Percentiles rank a stretch among this genome's conserved stretches.
phyloP scores from a whole-genome alignment of 129 eudicot genomes.

The Glebionis coronaria region DNA sequence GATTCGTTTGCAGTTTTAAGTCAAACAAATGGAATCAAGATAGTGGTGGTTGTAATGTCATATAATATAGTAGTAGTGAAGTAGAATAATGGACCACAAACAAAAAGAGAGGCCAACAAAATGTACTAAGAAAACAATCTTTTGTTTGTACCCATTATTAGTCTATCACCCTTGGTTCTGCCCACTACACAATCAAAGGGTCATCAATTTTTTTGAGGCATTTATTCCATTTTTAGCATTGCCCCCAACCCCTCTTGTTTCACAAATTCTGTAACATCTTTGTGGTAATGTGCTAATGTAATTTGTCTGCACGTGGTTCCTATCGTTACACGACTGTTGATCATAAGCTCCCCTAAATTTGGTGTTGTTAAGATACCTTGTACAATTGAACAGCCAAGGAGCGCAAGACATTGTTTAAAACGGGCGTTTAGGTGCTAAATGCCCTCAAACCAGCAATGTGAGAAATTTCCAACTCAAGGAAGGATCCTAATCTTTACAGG shows the following conservation, averaged over 20 bases:
- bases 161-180: neutral
- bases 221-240: slow-evolving; percentile 24
- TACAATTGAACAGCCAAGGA: too few species aligned
- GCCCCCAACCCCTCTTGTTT: slow-evolving; percentile 17
- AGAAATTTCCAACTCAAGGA: too few species aligned
- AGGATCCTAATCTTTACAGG: too few species aligned
- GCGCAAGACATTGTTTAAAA: too few species aligned
- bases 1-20: slow-evolving; percentile 19
- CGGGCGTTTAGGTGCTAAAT: too few species aligned
- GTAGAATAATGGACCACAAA: slow-evolving; percentile 30
- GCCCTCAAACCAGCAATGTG: too few species aligned
- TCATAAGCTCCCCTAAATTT: too few species aligned
- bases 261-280: neutral
- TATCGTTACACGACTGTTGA: too few species aligned
- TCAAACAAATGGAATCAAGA: slow-evolving; percentile 29
- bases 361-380: too few species aligned
- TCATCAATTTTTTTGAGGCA: slow-evolving; percentile 16
- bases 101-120: slow-evolving; percentile 23
- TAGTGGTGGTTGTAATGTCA: slow-evolving; percentile 18
- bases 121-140: slow-evolving; percentile 22
- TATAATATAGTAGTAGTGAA: slow-evolving; percentile 12
- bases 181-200: slow-evolving; percentile 29
- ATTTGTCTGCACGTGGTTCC: too few species aligned
- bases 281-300: too few species aligned
- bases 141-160: slow-evolving; percentile 21